phyloP scores from a whole-genome alignment of 2,329 filamentous ascomycete species.

The Elsinoe arachidis region DNA sequence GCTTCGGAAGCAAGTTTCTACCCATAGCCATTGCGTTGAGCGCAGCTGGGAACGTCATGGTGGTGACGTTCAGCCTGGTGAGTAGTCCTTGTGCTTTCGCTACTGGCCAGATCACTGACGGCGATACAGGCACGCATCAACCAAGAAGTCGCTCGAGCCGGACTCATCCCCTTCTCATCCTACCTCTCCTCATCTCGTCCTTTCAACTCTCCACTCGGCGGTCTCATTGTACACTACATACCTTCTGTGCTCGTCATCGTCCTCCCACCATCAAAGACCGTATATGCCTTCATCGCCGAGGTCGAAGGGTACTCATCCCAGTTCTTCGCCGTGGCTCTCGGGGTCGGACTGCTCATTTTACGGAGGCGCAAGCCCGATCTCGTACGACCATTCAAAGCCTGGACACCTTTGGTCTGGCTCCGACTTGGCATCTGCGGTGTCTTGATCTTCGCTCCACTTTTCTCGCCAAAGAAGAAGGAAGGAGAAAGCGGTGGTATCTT shows the following conservation, averaged over 20 bases:
- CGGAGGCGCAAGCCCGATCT: constrained; percentile 52
- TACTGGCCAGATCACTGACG: constrained; percentile 26
- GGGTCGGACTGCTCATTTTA: constrained; percentile 51
- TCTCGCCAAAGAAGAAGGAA: constrained; percentile 45
- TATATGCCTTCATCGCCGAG: constrained; percentile 66
- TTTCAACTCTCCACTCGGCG: constrained; percentile 59
- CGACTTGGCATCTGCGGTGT: constrained; percentile 46
- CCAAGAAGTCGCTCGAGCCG: constrained; percentile 63
- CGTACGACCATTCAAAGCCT: constrained; percentile 56
- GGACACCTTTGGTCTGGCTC: constrained; percentile 45
- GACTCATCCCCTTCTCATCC: constrained; percentile 57
- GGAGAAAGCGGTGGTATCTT: constrained; percentile 37
- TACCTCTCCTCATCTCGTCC: constrained; percentile 56
- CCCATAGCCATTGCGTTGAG: constrained; percentile 59
- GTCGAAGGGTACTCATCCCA: constrained; percentile 59
- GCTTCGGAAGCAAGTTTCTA: constrained; percentile 49
- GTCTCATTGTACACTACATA: constrained; percentile 59
- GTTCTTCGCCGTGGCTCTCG: constrained; percentile 40
- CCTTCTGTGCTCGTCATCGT: constrained; percentile 59
- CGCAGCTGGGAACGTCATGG: constrained; percentile 63
- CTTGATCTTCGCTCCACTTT: constrained; percentile 52
- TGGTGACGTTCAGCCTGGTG: constrained; percentile 50
- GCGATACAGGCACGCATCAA: constrained; percentile 53
- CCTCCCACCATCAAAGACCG: constrained; percentile 52
- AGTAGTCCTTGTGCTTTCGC: constrained; percentile 51